These are phyloP conservation scores for Handroanthus guayacan DNA, from an alignment of 257 asterid species.

Conservation along the genomic window DNA sequence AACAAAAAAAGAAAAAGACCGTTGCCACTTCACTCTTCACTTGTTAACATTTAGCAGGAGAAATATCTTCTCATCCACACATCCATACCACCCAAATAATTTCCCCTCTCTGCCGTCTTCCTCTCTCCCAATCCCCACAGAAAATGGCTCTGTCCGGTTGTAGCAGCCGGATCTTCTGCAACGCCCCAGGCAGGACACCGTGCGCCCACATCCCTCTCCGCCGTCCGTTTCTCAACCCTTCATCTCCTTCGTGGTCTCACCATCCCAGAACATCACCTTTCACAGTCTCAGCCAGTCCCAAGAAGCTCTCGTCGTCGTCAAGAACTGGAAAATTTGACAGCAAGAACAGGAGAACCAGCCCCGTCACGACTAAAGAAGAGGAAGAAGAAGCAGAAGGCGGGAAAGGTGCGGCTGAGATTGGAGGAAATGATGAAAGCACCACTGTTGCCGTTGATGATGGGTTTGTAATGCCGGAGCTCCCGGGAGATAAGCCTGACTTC, in stretches of 20 bases:
- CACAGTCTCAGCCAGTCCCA: conserved; percentile 71
- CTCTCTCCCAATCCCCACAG: conserved; percentile 1
- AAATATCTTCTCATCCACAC: conserved; percentile 37
- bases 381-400: conserved; percentile 41
- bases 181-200: conserved; percentile 42
- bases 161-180: conserved; percentile 57
- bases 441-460: conserved; percentile 57
- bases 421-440: conserved; percentile 18
- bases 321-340: conserved; percentile 77
- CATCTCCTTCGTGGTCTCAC: conserved; percentile 44
- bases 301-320: conserved; percentile 57
- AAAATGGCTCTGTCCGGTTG: conserved; percentile 74
- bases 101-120: neutral
- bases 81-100: conserved; percentile 25
- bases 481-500: conserved; percentile 71
- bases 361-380: conserved; percentile 59
- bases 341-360: conserved; percentile 64
- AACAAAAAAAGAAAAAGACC: neutral
- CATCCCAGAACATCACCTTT: conserved; percentile 42
- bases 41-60: neutral
- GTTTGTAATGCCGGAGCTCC: conserved; percentile 75
- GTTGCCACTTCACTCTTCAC: neutral
- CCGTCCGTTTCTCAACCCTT: conserved; percentile 42
- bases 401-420: conserved; percentile 31
- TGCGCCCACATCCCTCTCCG: conserved; percentile 39